Conservation (phyloP, 495 filamentous ascomycete genomes). For the Penicillium pancosmium region DNA sequence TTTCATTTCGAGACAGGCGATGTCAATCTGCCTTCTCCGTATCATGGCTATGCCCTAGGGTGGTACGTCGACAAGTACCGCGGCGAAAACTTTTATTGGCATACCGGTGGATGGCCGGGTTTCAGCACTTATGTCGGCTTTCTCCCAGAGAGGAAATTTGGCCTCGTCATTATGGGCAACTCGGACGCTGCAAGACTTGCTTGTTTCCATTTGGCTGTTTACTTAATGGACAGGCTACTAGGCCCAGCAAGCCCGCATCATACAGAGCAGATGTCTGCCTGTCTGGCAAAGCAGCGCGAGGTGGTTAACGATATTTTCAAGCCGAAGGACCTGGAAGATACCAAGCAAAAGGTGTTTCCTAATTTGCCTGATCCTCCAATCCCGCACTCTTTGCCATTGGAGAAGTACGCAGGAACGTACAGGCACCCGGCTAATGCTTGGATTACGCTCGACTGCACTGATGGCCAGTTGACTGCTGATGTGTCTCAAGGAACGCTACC, state of each 20-base stretch:
- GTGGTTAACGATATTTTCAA: background rate
- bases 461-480: constrained; percentile 6
- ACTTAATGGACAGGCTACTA: constrained; percentile 18
- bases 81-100: constrained; percentile 44
- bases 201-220: constrained; percentile 4
- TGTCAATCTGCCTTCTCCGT: constrained; percentile 15
- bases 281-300: constrained; percentile 2
- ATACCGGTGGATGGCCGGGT: constrained; percentile 49
- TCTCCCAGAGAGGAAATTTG: constrained; percentile 47
- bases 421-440: constrained; percentile 10
- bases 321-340: background rate
- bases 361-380: constrained; percentile 16
- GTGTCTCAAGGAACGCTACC: constrained; percentile 8
- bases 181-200: constrained; percentile 6
- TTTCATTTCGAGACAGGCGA: constrained; percentile 26
- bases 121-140: constrained; percentile 48
- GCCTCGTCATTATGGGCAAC: constrained; percentile 51
- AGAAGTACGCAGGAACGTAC: constrained; percentile 22
- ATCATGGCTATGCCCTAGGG: constrained; percentile 45
- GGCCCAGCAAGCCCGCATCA: constrained; percentile 6
- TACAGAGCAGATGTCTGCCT: constrained; percentile 10
- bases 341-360: constrained; percentile 15
- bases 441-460: constrained; percentile 1
- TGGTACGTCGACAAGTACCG: constrained; percentile 47
- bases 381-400: constrained; percentile 15